Base-by-base conservation (phyloP, 805 yeast genomes). In the Tetrapisispora nanseiensis region DNA sequence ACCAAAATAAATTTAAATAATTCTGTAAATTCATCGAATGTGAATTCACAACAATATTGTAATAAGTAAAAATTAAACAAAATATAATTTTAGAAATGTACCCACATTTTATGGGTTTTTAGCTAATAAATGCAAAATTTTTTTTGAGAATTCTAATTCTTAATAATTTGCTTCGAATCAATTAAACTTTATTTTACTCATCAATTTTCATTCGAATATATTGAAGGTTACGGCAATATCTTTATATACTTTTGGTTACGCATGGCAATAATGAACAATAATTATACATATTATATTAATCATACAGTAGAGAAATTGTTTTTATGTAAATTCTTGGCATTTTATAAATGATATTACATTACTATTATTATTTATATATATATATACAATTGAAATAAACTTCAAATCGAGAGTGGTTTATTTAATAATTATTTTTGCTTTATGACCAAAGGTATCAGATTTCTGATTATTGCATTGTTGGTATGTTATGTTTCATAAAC, bases 1-100 rank as follows among this genome's bases (percentile, higher is more conserved):
- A 46, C 90, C 90, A 52, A 76, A 72, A 51, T 52, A 41, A 30
- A 33, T 16, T 19, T 8, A 29, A 33, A 21, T 9, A 22, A 13
- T 22, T n/a, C 15, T 13, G 15, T 10, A 6, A 12, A 26, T 29
- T n/a, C 15, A 4, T 15, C 15, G 5, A 10, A 4, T 29, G 21
- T 22, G 13, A 8, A 22, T n/a, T n/a, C 19, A 4, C 15, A 7
- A 21, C 19, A 33, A 21, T n/a, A 33, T 10, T 33, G 27, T 33
- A 33, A 33, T n/a, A 33, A 33, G 22, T 33, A 33, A 21, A 33
- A 12, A 29, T 5, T n/a, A 29, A 29, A 8, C 8, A 29, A n/a
- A 9, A 29, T 29, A 29, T 15, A 8, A 16, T 6, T n/a, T 26
- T 26, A 26, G 10, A 29, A 9, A 29, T 29, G 13, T n/a, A 29